phyloP scores from a whole-genome alignment of 331 rosid species.

The Rhamnella rubrinervis region DNA sequence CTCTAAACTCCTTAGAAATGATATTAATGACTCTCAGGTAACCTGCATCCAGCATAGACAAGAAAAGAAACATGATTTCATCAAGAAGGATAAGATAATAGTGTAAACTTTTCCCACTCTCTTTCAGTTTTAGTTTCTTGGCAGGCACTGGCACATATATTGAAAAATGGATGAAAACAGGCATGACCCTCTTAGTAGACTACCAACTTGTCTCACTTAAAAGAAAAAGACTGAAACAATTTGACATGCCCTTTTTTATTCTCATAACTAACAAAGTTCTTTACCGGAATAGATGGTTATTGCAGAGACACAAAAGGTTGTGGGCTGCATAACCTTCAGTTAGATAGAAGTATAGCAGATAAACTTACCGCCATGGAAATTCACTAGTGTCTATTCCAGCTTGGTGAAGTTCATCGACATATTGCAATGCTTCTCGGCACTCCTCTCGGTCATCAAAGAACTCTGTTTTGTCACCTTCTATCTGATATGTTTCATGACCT shows the following conservation, averaged over 20 bases:
- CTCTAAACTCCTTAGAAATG: conserved; percentile 5
- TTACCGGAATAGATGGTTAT: background rate
- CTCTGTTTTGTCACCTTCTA: conserved; percentile 72
- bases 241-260: background rate
- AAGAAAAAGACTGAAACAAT: background rate
- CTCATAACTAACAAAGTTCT: background rate
- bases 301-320: background rate
- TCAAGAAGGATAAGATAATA: no score
- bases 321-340: background rate
- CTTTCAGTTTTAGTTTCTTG: no score
- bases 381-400: conserved; percentile 97
- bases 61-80: background rate
- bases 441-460: conserved; percentile 92
- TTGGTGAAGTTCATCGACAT: conserved; percentile 93
- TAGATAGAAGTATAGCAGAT: conserved; percentile 8
- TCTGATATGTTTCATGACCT: conserved; percentile 82
- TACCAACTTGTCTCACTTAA: no score
- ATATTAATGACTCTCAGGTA: conserved; percentile 92
- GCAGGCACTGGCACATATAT: no score
- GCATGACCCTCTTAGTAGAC: no score
- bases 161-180: no score
- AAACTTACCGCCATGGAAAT: conserved; percentile 92
- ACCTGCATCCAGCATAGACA: conserved; percentile 46
- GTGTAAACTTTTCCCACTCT: no score
- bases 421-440: conserved; percentile 94